Conservation (phyloP, 1,284 basidiomycete genomes). For the Chondrostereum purpureum region DNA sequence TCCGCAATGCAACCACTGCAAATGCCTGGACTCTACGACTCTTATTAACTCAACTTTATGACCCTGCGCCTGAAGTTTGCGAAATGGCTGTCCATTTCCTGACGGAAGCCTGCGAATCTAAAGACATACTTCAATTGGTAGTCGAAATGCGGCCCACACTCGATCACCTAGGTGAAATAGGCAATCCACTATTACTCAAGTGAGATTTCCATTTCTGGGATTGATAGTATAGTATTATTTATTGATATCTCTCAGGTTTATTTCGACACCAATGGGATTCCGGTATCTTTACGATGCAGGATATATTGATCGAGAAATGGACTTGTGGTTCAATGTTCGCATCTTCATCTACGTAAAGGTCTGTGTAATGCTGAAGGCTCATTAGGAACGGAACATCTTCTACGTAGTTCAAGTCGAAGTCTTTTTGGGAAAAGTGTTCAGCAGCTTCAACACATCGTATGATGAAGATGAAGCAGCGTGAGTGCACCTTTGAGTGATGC, state of each 20-base stretch:
- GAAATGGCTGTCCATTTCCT: constrained; percentile 85
- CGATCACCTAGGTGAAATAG: constrained; percentile 92
- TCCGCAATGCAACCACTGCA: constrained; percentile 54
- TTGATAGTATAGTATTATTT: constrained; percentile 5
- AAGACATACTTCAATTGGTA: constrained; percentile 81
- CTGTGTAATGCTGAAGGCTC: constrained; percentile 9
- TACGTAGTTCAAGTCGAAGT: constrained; percentile 88
- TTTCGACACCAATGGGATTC: constrained; percentile 92
- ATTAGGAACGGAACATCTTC: constrained; percentile 76
- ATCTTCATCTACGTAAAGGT: background rate
- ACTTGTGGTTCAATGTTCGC: constrained; percentile 85
- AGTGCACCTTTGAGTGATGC: constrained; percentile 18
- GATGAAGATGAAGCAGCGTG: constrained; percentile 63
- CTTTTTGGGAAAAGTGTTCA: constrained; percentile 74
- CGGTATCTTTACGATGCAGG: constrained; percentile 86
- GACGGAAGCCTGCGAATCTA: constrained; percentile 84
- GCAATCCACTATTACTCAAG: constrained; percentile 85
- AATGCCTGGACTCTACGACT: constrained; percentile 85
- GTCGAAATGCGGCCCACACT: constrained; percentile 93
- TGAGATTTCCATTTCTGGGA: constrained; percentile 31
- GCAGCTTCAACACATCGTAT: constrained; percentile 42
- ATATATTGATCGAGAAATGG: constrained; percentile 93
- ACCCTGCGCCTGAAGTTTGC: constrained; percentile 84
- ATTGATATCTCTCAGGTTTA: constrained; percentile 56
- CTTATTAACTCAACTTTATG: constrained; percentile 92